These are phyloP conservation scores for Trichosporon coremiiforme DNA, from an alignment of 1,284 basidiomycete genomes.

Conservation along the genomic window DNA sequence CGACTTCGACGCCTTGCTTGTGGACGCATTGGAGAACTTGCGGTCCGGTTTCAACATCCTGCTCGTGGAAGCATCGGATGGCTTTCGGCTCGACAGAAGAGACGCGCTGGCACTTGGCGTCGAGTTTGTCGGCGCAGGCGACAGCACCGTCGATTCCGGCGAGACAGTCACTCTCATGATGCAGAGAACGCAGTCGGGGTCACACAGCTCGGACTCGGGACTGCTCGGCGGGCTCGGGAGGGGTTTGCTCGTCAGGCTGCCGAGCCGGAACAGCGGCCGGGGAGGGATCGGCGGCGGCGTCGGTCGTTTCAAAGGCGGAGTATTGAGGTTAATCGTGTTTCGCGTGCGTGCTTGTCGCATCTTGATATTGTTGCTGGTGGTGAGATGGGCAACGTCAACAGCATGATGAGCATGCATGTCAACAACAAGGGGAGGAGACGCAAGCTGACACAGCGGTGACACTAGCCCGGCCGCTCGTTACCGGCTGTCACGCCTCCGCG, in stretches of 20 bases:
- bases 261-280: background rate
- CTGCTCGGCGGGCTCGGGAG: background rate
- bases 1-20: background rate
- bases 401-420: background rate
- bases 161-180: background rate
- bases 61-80: background rate
- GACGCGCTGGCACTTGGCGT: background rate
- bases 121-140: background rate
- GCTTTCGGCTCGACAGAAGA: background rate
- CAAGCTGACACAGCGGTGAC: background rate
- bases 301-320: background rate
- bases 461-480: background rate
- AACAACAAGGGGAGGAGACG: background rate
- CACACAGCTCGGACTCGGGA: constrained; percentile 5
- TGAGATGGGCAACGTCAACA: background rate
- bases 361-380: background rate
- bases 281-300: background rate
- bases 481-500: background rate
- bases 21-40: background rate
- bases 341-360: background rate
- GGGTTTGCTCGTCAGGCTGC: background rate
- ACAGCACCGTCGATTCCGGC: background rate
- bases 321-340: background rate
- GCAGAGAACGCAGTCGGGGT: background rate
- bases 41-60: background rate